These are phyloP conservation scores for Eucalyptus marginata DNA, from an alignment of 345 rosid genomes.

Conservation along the genomic window DNA sequence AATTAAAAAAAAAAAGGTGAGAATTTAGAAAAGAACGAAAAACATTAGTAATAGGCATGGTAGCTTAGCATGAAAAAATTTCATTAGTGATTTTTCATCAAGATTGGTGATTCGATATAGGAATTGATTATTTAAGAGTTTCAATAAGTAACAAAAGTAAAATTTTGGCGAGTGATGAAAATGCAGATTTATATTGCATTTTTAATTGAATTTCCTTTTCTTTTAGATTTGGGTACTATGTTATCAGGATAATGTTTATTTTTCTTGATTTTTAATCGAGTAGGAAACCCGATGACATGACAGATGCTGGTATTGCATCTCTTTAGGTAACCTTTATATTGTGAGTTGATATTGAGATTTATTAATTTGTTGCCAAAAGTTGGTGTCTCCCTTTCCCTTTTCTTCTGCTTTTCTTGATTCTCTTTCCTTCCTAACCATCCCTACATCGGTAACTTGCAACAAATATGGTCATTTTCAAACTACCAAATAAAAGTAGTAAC, in stretches of 20 bases:
- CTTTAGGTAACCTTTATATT: not conserved
- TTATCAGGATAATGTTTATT: not conserved
- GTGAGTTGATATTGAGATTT: not conserved
- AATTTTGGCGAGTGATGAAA: not conserved
- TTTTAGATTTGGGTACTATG: not conserved
- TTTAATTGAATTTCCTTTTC: not conserved
- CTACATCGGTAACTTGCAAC: fast-evolving
- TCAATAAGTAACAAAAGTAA: not conserved
- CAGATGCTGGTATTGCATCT: not conserved
- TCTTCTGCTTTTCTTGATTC: not conserved
- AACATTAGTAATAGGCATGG: no score
- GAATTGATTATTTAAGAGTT: no score
- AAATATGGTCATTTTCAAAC: not conserved
- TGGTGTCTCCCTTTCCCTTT: not conserved
- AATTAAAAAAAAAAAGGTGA: no score
- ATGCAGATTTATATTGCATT: fast-evolving
- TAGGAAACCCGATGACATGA: not conserved
- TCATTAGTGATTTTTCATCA: no score
- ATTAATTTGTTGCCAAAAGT: not conserved
- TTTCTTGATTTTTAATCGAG: not conserved
- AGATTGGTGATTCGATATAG: no score
- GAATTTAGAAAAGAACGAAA: no score
- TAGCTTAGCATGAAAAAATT: no score
- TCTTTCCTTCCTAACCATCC: not conserved
- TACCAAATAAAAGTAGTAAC: not conserved